Evolutionary conservation across 1,284 basidiomycete species (phyloP), one percentile per base, ranked within the genome.

Genomic region (Phlebopus sp.): DNA sequence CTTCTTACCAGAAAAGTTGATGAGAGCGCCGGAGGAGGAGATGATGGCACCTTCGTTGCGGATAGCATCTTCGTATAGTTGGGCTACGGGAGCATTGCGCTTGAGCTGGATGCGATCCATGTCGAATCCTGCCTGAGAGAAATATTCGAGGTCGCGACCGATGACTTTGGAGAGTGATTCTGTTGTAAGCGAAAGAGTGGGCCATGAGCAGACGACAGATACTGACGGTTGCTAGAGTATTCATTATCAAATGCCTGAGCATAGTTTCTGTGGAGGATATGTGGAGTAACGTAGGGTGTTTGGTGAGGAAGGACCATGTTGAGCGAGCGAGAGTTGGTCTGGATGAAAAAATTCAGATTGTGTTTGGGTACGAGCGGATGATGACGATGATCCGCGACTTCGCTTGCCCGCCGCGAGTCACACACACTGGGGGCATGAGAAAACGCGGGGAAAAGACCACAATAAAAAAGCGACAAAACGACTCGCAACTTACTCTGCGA

Each of bases 1-100:
- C 81, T 99, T 99, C 81, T 98, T 99, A 39, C 96, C 96, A 14
- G 94, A 97, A 67, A 98, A 99, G 82, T 99, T 99, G 84, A 99
- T 99, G 59, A 99, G 78, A 18, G 96, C 95, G 56, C 97, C 96
- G 15, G 86, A 92, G 32, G 90, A 87, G 44, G 97, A 96, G 74
- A 99, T 92, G 75, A 98, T 90, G 61, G 96, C 96, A 55, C 96
- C 95, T 69, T 99, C 96, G 71, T 98, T 97, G 60, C 90, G 85
- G 74, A 98, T 89, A 62, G 96, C 96, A 64, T 99, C 97, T 69
- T 99, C 96, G 75, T 99, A 99, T 40, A 99, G 86, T 66, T 90
- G 82, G 4, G 96, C 93, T 47, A 94, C 88, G 34, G 96, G 84
- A 7, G 95, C 95, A 63, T 99, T 99, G 69, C 97, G 92, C 80